Percentiles rank a stretch among this genome's conserved stretches.
Evolutionary conservation across 495 filamentous ascomycete species (phyloP).

Genomic region (Trichoderma parareesei): DNA sequence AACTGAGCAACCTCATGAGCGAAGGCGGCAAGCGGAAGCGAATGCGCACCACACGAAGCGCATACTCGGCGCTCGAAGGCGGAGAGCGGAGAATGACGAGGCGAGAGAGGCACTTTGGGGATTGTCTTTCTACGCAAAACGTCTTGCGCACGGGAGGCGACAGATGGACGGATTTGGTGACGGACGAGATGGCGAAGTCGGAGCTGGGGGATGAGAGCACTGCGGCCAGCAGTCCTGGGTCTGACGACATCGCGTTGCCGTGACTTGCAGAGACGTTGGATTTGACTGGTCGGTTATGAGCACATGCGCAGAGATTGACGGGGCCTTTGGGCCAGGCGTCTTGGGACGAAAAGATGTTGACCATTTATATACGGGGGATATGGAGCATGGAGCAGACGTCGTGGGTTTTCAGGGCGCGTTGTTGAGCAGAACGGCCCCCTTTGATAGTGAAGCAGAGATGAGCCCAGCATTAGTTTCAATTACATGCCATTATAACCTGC

Average conservation of each 20-base stretch:
- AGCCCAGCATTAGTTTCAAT: too few relatives aligned
- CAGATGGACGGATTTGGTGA: not conserved
- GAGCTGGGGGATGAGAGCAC: constrained; percentile 1
- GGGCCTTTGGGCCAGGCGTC: too few relatives aligned
- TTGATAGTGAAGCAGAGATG: too few relatives aligned
- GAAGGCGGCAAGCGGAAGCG: constrained; percentile 49
- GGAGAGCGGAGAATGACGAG: constrained; percentile 62
- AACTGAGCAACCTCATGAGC: constrained; percentile 53
- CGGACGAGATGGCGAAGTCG: not conserved
- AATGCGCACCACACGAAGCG: constrained; percentile 67
- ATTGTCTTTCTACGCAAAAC: constrained; percentile 49
- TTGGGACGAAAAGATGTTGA: not conserved
- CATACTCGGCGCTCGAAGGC: constrained; percentile 76
- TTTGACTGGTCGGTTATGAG: not conserved
- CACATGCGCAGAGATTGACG: not conserved
- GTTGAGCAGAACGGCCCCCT: too few relatives aligned
- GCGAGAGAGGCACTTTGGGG: constrained; percentile 73
- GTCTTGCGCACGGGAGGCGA: constrained; percentile 59
- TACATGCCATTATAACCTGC: too few relatives aligned
- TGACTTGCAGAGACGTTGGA: not conserved
- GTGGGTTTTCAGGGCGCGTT: too few relatives aligned
- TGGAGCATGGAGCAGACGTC: not conserved
- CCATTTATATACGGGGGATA: not conserved
- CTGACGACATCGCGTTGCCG: not conserved
- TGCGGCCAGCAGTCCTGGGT: not conserved